Evolutionary conservation across 495 filamentous ascomycete genomes (phyloP), one percentile per base, ranked within the genome.

Genomic region (Zalerion maritima): DNA sequence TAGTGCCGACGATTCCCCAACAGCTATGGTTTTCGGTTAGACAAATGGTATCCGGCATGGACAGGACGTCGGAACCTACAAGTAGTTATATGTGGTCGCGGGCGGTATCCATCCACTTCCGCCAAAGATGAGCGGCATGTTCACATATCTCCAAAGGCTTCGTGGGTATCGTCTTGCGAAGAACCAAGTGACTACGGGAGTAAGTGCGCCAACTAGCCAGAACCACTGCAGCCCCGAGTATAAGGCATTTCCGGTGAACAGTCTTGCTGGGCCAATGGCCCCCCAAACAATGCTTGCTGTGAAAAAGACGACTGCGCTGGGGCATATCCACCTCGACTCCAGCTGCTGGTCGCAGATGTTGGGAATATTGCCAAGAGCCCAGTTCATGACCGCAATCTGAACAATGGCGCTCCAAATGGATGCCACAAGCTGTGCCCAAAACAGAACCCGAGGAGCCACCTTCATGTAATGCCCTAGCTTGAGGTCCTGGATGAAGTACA

Each of bases 381-480:
- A 78, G 32, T 76, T 73, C 30, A 73, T 72, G 21, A 79, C 71
- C 9, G 61, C 63, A 31, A 75, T 62, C 48, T 79, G 75, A 8
- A 79, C 71, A 19, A 80, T 52, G 21, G 69, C 71, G 0, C 71
- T 73, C 41, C 74, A 60, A 9, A 76, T 45, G 1, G 72, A 75
- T 6, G 74, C 73, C 7, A 73, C 42, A 6, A 75, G 64, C 49
- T 80, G 75, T 0, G 70, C 72, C 35, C 64, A 60, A 45, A 81
- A 81, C 46, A 79, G 63, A 18, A 59, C 62, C 3, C 75, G 64
- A 2, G 74, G 75, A 4, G 75, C 69, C 5, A 69, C 60, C 44
- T 80, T 78, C 52, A 81, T 71, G 44, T 81, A 82, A 44, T 80
- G 74, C n/a, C 71, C 76, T 9, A 64, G 48, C 40, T 69, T 67